phyloP scores from a whole-genome alignment of 148 eudicot species.

The Oxyria digyna region DNA sequence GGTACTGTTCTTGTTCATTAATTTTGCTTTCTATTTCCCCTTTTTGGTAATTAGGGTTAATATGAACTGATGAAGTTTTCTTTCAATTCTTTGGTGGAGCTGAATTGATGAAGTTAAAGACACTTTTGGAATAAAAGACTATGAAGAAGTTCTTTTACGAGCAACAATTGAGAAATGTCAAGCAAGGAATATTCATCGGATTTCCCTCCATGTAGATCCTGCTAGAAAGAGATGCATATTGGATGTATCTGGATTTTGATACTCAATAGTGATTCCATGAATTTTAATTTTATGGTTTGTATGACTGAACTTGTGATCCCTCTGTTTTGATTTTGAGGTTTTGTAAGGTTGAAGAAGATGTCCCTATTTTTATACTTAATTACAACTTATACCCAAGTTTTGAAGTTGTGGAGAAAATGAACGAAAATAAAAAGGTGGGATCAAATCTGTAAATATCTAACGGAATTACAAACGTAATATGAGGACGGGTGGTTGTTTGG shows the following conservation, averaged over 20 bases:
- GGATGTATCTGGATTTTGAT: conserved; percentile 70
- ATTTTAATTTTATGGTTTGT: background rate
- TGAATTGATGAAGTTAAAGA: conserved; percentile 47
- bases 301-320: background rate
- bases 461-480: too few species aligned
- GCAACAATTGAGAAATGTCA: conserved; percentile 69
- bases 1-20: conserved; percentile 22
- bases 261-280: background rate
- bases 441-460: too few species aligned
- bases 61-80: too few species aligned
- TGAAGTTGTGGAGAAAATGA: too few species aligned
- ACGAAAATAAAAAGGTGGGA: too few species aligned
- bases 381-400: too few species aligned
- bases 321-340: too few species aligned
- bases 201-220: conserved; percentile 88
- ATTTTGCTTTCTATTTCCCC: conserved; percentile 3
- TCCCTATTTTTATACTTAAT: too few species aligned
- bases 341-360: too few species aligned
- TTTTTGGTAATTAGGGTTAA: background rate
- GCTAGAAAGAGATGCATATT: conserved; percentile 72
- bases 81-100: background rate
- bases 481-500: too few species aligned
- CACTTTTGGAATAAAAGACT: conserved; percentile 50
- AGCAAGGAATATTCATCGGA: conserved; percentile 41
- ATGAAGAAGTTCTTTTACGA: conserved; percentile 62